Evolutionary conservation across 1,139 yeast genomes (phyloP).

Genomic region (Geotrichum macrosporum): DNA sequence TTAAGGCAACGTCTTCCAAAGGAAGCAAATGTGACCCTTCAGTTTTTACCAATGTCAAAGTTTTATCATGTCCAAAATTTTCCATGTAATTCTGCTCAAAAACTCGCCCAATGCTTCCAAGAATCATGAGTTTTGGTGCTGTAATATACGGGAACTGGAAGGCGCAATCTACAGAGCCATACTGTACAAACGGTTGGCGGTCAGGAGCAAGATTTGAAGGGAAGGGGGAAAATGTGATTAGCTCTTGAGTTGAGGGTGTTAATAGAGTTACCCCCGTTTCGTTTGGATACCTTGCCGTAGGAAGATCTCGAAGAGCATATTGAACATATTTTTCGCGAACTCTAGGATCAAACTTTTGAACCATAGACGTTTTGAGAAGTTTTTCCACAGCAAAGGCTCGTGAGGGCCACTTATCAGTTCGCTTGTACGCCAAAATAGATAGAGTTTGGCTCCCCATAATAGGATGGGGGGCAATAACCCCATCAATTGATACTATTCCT

Average conservation of each 20-base stretch:
- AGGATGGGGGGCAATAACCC: constrained; percentile 14
- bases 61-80: no score
- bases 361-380: constrained; percentile 11
- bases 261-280: constrained; percentile 22
- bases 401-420: constrained; percentile 23
- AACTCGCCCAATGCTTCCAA: no score
- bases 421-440: constrained; percentile 9
- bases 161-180: no score
- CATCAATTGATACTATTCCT: constrained; percentile 21
- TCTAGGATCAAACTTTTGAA: constrained; percentile 19
- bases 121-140: constrained; percentile 16
- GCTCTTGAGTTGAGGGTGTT: constrained; percentile 21
- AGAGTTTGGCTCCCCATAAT: neutral
- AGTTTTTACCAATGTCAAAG: no score
- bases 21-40: no score
- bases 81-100: no score
- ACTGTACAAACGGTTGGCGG: no score
- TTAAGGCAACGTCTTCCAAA: no score
- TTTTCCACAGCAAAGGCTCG: constrained; percentile 15
- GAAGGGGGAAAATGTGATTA: constrained; percentile 17
- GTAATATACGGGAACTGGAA: no score
- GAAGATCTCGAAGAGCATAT: constrained; percentile 22
- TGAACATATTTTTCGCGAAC: constrained; percentile 18
- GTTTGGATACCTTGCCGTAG: constrained; percentile 20
- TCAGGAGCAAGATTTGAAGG: no score